Percentiles rank a stretch among this genome's conserved stretches.
These are phyloP conservation scores for Cardamine resedifolia DNA, from an alignment of 345 rosid genomes.

Conservation along the genomic window DNA sequence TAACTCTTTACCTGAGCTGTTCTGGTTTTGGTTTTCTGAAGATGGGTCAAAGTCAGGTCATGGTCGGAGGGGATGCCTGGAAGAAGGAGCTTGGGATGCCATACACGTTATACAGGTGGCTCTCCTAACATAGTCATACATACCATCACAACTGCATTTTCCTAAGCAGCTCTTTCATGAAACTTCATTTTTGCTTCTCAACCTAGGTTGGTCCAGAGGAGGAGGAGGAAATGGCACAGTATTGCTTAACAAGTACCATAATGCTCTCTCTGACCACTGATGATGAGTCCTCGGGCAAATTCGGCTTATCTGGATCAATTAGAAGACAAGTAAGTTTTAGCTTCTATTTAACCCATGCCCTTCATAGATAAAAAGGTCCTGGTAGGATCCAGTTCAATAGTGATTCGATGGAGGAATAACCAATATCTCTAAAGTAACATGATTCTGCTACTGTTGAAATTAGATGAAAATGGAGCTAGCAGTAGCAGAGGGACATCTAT, in stretches of 20 bases:
- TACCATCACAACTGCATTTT: not conserved
- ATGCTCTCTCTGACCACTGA: slow-evolving; percentile 94
- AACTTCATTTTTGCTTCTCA: slow-evolving; percentile 5
- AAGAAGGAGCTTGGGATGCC: slow-evolving; percentile 99
- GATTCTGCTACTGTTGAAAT: not conserved
- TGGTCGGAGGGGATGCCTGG: slow-evolving; percentile 90
- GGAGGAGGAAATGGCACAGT: slow-evolving; percentile 73
- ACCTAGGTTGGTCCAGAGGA: slow-evolving; percentile 86
- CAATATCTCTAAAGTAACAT: not conserved
- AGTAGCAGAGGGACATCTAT: slow-evolving; percentile 86
- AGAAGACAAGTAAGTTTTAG: slow-evolving; percentile 75
- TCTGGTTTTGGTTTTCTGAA: slow-evolving; percentile 32
- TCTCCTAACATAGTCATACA: not conserved
- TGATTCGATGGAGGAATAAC: not conserved
- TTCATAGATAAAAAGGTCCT: not conserved
- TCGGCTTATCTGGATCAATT: slow-evolving; percentile 89
- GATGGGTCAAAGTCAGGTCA: slow-evolving; percentile 94
- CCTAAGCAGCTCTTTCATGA: not conserved
- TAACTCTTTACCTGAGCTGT: slow-evolving; percentile 8
- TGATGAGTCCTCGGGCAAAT: slow-evolving; percentile 71
- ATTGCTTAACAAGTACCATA: slow-evolving; percentile 94
- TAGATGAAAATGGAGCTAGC: slow-evolving; percentile 91
- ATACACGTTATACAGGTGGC: slow-evolving; percentile 90
- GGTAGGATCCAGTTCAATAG: not conserved
- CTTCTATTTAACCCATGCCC: not conserved